These are phyloP conservation scores for Nevesoporus exiguus DNA, from an alignment of 768 basidiomycete species.

Conservation along the genomic window DNA sequence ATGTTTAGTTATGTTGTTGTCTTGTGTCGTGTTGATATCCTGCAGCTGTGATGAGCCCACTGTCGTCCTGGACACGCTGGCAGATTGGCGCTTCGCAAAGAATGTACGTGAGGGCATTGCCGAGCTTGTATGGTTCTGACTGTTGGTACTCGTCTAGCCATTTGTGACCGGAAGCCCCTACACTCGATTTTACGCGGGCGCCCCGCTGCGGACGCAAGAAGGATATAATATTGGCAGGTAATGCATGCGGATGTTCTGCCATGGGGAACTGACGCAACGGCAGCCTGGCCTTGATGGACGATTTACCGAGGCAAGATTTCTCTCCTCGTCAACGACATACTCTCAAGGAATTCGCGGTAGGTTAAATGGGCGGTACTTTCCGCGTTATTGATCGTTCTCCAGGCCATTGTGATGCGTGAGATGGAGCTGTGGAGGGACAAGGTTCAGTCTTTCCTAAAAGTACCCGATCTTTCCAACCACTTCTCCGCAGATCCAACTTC, in stretches of 20 bases:
- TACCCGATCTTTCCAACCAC: not conserved
- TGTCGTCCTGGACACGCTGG: slow-evolving; percentile 71
- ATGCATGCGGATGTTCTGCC: slow-evolving; percentile 22
- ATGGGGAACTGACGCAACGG: slow-evolving; percentile 1
- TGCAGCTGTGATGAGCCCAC: slow-evolving; percentile 80
- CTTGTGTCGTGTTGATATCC: slow-evolving; percentile 1
- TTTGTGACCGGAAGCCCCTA: slow-evolving; percentile 62
- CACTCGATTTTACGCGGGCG: slow-evolving; percentile 89
- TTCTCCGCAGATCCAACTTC: slow-evolving; percentile 68
- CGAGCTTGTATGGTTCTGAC: not conserved
- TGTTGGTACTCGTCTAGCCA: slow-evolving; percentile 45
- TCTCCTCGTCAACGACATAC: slow-evolving; percentile 87
- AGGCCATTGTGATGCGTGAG: slow-evolving; percentile 89
- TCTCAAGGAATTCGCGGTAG: slow-evolving; percentile 85
- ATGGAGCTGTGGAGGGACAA: slow-evolving; percentile 96
- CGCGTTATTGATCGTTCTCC: slow-evolving; percentile 4
- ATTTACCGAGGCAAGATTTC: slow-evolving; percentile 78
- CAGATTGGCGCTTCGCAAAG: slow-evolving; percentile 86
- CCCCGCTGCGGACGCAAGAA: slow-evolving; percentile 83
- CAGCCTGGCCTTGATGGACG: slow-evolving; percentile 82
- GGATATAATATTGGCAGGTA: slow-evolving; percentile 87
- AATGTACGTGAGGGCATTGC: slow-evolving; percentile 51
- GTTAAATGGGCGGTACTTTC: slow-evolving; percentile 10
- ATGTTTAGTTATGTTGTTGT: not conserved
- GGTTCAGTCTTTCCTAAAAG: slow-evolving; percentile 35